Conservation (phyloP, 176 grass and related monocot genomes). For the Oropetium thomaeum region DNA sequence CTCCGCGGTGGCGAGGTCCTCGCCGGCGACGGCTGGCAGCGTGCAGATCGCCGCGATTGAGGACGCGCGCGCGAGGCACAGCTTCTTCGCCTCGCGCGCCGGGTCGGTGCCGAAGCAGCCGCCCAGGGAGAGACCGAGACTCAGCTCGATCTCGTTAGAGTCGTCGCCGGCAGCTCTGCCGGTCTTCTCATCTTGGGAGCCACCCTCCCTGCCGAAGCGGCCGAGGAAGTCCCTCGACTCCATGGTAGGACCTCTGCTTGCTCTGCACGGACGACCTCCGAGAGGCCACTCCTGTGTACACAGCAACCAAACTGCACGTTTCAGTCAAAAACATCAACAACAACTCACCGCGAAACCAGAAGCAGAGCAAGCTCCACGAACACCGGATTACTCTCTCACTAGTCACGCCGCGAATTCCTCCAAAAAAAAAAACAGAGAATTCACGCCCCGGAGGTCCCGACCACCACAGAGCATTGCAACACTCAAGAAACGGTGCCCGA, state of each 20-base stretch:
- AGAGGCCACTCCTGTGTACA: background rate
- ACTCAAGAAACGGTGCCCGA: background rate
- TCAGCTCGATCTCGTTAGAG: conserved; percentile 69
- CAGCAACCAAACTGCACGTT: background rate
- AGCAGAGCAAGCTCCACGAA: background rate
- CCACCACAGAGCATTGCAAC: conserved; percentile 13
- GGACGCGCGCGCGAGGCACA: conserved; percentile 53
- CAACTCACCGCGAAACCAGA: conserved; percentile 1
- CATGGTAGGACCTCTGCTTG: conserved; percentile 9
- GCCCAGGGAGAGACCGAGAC: conserved; percentile 72
- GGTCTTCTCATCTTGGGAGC: background rate
- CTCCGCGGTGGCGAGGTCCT: conserved; percentile 29
- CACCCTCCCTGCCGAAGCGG: conserved; percentile 42
- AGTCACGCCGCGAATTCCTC: conserved; percentile 11
- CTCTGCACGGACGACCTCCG: background rate
- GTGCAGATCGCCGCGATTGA: conserved; percentile 65
- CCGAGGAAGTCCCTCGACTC: conserved; percentile 65
- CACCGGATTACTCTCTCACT: conserved; percentile 9
- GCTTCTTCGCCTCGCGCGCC: conserved; percentile 49
- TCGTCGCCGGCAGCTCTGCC: conserved; percentile 11
- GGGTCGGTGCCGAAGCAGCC: conserved; percentile 72
- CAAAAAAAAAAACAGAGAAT: background rate
- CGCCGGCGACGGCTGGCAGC: background rate
- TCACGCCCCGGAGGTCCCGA: background rate
- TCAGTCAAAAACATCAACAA: background rate